Evolutionary conservation across 1,139 yeast species (phyloP), one percentile per base, ranked within the genome.

Genomic region (Yamadazyma trypodendri): DNA sequence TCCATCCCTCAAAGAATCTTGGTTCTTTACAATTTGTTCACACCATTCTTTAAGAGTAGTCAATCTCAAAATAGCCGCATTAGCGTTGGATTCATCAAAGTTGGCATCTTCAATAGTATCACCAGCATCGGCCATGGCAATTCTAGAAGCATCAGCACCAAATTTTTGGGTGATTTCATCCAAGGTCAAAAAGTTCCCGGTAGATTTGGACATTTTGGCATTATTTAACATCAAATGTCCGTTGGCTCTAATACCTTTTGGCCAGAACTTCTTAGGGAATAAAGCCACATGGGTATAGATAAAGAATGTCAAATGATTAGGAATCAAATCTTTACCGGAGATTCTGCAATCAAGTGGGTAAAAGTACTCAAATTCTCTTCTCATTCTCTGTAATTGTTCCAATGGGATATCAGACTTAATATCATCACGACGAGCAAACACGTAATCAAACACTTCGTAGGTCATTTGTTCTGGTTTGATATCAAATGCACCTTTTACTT

Each of bases 61-160:
- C 57, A 94, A 77, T 71, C 98, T 86, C 62, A 92, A 77, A 60
- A 94, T 90, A 30, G 97, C 97, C 34, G 98, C 97, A 56, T 94
- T 94, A 39, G 98, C 99, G 54, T 84, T 90, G 46, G 89, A 73
- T 67, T 94, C 98, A 58, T 92, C 98, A 56, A 94, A 87, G 71
- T 94, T 94, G 42, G 99, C 98, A 65, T 94, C 99, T 67, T 92
- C 98, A 49, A 89, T 80, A 34, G 94, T 72, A 60, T 94, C 99
- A 72, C 99, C 99, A 40, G 97, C 97, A 71, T 94, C 97, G 28
- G 98, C 99, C 52, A 94, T 72, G 8, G 98, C 97, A 63, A 94
- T 86, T 74, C 99, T 84, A 15, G 96, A 75, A 31, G 97, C 97
- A 65, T 94, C 99, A 37, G 98, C 96, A 61, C 98, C 99, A 52